Base-by-base conservation (phyloP, 2,329 filamentous ascomycete species). In the Talaromyces sp. region DNA sequence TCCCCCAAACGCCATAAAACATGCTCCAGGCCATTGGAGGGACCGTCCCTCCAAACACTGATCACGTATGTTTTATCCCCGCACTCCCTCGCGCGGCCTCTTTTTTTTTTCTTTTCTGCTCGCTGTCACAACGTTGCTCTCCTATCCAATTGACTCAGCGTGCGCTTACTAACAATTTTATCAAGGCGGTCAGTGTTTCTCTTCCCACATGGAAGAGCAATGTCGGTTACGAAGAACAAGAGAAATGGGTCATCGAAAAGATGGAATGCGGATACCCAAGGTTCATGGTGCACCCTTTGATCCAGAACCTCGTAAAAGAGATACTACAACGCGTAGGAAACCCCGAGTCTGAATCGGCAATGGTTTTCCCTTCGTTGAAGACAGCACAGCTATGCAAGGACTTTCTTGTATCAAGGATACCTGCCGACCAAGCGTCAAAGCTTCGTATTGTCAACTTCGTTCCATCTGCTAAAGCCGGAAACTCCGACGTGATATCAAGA, bases 241-340 rank as follows among this genome's bases (percentile, higher is more conserved):
- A 96, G 72, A 80, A 87, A 60, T 95, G 91, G 88, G 90, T 99
- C n/a, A 65, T 95, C 19, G 84, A 83, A 64, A 89, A 87, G 71
- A 89, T 99, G 92, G 83, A 85, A 65, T 96, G 90, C 51, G 95
- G 95, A 38, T 99, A 99, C 75, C 95, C 95, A 63, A 85, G 93
- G 58, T 99, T 98, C 80, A 97, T 96, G 76, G 87, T 98, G 64
- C 91, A 98, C 75, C 89, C 87, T 69, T 86, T 83, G 66, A 96
- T 98, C 65, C 81, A 87, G 65, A 85, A 85, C 38, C 87, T 99
- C 62, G 88, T 87, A 14, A 76, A 80, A 54, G 85, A 88, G 56
- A 86, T 98, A 54, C 76, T 88, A 21, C 79, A 81, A 32, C 84
- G 81, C 55, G 81, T 89, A 49, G 80, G 72, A 41, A 68, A 78